phyloP scores from a whole-genome alignment of 1,284 basidiomycete species.

The Pseudozyma tsukubaensis region DNA sequence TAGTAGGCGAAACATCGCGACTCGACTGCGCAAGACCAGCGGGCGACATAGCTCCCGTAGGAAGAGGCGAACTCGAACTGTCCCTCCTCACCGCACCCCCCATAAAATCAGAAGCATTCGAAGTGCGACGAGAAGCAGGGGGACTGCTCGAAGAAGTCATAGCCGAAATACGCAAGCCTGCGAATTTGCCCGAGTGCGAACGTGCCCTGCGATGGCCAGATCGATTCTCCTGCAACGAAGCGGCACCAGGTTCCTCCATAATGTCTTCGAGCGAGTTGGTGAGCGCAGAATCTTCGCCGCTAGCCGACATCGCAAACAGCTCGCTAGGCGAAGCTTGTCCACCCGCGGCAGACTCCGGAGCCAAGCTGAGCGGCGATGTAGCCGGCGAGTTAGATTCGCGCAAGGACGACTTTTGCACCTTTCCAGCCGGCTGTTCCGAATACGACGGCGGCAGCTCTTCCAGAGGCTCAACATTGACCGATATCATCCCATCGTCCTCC shows the following conservation, averaged over 20 bases:
- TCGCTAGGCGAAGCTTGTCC: constrained; percentile 15
- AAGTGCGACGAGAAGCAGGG: constrained; percentile 22
- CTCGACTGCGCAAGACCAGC: constrained; percentile 12
- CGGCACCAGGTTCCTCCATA: constrained; percentile 34
- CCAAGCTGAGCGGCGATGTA: background rate
- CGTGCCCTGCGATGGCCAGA: constrained; percentile 12
- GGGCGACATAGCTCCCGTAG: constrained; percentile 41
- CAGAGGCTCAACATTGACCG: constrained; percentile 35
- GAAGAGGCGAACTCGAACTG: constrained; percentile 29
- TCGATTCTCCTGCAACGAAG: background rate
- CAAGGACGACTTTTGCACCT: constrained; percentile 26
- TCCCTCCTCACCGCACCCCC: constrained; percentile 6
- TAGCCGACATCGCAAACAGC: constrained; percentile 18
- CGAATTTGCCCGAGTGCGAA: constrained; percentile 49
- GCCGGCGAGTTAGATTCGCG: constrained; percentile 9
- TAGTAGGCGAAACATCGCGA: constrained; percentile 5
- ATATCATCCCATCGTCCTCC: constrained; percentile 6
- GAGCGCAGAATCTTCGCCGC: constrained; percentile 15
- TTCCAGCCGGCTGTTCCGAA: constrained; percentile 34
- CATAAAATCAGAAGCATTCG: constrained; percentile 12
- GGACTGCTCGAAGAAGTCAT: constrained; percentile 18
- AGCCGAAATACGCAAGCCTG: constrained; percentile 41
- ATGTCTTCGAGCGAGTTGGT: constrained; percentile 39
- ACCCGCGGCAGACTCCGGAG: constrained; percentile 4
- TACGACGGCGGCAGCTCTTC: constrained; percentile 24